Evolutionary conservation across 116 monocot species (phyloP).

Genomic region (Iris pallida): DNA sequence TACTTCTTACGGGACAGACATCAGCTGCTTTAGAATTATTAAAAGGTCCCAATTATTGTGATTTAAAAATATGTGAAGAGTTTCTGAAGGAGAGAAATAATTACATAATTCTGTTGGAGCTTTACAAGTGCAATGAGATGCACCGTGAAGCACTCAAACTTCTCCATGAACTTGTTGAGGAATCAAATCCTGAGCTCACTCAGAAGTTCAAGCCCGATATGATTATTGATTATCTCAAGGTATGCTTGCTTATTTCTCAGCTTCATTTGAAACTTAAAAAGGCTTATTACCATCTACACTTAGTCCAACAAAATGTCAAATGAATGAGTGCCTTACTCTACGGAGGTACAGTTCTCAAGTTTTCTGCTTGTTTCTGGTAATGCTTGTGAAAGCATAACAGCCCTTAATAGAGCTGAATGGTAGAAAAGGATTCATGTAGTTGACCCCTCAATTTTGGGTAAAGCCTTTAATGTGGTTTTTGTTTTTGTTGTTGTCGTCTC

Average conservation of each 20-base stretch:
- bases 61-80: constrained; percentile 84
- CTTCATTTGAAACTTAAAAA: background rate
- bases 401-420: no score
- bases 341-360: no score
- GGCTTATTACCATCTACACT: background rate
- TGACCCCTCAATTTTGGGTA: no score
- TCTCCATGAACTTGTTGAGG: constrained; percentile 70
- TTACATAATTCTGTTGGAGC: constrained; percentile 62
- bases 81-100: constrained; percentile 57
- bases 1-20: constrained; percentile 80
- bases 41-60: constrained; percentile 94
- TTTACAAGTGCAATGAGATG: constrained; percentile 86
- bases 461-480: no score
- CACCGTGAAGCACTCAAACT: constrained; percentile 90
- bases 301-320: no score
- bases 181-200: constrained; percentile 49
- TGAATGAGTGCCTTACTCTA: no score
- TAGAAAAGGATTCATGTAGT: no score
- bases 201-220: constrained; percentile 77
- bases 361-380: no score
- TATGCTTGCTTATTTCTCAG: constrained; percentile 16
- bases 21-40: constrained; percentile 60
- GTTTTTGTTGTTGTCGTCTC: no score
- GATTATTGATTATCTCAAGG: constrained; percentile 98
- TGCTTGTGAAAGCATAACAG: no score